Percentiles rank a stretch among this genome's conserved stretches.
Evolutionary conservation across 129 eudicot genomes (phyloP).

Genomic region (Logfia minima): DNA sequence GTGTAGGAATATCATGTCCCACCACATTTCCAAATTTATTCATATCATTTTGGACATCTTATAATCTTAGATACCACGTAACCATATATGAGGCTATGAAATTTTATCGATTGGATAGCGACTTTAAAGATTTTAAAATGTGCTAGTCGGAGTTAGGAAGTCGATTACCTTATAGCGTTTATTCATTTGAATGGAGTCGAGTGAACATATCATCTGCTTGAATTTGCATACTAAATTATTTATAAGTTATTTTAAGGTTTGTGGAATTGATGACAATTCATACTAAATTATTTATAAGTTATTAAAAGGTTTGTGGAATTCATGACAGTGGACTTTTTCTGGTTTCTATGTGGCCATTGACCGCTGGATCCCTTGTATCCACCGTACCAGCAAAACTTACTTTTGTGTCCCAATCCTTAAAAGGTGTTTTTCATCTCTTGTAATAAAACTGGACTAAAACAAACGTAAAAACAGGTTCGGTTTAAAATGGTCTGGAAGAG

Average conservation of each 20-base stretch:
- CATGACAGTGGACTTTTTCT: neutral
- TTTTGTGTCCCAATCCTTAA: neutral
- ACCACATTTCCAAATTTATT: neutral
- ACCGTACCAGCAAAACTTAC: neutral
- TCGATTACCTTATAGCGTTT: neutral
- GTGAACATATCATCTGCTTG: neutral
- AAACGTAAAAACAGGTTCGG: too few relatives aligned
- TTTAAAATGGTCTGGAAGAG: too few relatives aligned
- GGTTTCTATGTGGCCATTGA: neutral
- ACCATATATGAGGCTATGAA: neutral
- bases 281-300: too few relatives aligned
- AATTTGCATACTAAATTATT: too few relatives aligned
- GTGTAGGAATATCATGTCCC: conserved; percentile 8
- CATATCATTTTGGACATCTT: neutral
- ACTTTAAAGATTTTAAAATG: neutral
- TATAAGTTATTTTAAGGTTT: neutral
- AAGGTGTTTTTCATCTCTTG: neutral
- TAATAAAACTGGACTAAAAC: too few relatives aligned
- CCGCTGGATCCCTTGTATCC: neutral
- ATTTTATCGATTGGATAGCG: neutral
- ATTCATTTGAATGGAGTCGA: neutral
- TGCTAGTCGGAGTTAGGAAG: neutral
- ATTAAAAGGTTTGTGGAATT: too few relatives aligned
- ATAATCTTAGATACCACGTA: neutral
- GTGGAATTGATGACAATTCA: neutral